Evolutionary conservation across 148 eudicot genomes (phyloP).

Genomic region (Camellia sinensis): DNA sequence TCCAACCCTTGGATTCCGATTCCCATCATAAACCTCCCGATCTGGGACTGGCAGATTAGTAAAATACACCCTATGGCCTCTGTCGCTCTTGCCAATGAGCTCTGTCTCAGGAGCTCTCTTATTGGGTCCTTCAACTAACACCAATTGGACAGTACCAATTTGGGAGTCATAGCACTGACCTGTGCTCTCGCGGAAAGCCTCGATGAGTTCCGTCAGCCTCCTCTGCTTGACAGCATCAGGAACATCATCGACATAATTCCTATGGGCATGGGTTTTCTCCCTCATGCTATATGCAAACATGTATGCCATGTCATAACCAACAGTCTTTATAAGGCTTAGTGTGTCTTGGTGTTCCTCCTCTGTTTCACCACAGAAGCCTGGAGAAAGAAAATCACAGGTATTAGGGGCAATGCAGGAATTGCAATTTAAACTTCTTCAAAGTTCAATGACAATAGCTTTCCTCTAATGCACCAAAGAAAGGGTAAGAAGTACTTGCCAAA

Average conservation of each 20-base stretch:
- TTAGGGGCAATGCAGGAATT: background rate
- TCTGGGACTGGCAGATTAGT: conserved; percentile 47
- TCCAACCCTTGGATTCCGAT: conserved; percentile 64
- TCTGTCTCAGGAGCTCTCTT: conserved; percentile 89
- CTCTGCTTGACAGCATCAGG: conserved; percentile 81
- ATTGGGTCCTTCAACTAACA: conserved; percentile 94
- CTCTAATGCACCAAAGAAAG: background rate
- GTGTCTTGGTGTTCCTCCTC: conserved; percentile 86
- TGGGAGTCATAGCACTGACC: conserved; percentile 82
- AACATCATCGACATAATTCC: conserved; percentile 80
- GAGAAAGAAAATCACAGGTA: conserved; percentile 13
- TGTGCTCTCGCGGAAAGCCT: conserved; percentile 83
- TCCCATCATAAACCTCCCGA: conserved; percentile 32
- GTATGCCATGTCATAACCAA: conserved; percentile 97
- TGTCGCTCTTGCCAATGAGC: conserved; percentile 90
- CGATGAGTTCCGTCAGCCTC: conserved; percentile 81
- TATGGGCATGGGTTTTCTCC: conserved; percentile 98
- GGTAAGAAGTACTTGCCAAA: background rate
- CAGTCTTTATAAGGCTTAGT: conserved; percentile 67
- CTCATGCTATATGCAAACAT: conserved; percentile 99
- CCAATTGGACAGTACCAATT: conserved; percentile 76
- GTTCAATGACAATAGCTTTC: conserved; percentile 12
- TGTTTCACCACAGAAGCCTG: conserved; percentile 95
- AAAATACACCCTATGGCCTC: conserved; percentile 81
- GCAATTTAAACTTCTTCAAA: background rate